Evolutionary conservation across 2,329 filamentous ascomycete genomes (phyloP).

Genomic region (Ophiostoma sp.): DNA sequence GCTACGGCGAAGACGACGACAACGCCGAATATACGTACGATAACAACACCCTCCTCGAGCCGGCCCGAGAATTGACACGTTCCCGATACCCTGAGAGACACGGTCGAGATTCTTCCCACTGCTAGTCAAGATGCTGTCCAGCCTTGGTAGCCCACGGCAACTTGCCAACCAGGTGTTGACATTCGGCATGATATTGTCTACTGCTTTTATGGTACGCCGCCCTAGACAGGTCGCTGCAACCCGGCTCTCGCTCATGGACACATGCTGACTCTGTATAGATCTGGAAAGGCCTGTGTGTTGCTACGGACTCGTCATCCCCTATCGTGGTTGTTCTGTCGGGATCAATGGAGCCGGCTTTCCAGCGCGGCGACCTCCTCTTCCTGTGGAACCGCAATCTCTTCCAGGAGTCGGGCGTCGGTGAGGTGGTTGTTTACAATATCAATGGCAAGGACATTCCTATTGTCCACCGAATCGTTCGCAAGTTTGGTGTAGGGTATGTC

Average conservation of each 20-base stretch:
- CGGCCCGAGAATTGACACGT: neutral
- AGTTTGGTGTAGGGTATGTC: constrained; percentile 55
- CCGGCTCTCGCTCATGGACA: neutral
- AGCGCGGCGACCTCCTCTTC: constrained; percentile 69
- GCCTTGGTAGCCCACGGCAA: constrained; percentile 71
- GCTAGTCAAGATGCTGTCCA: constrained; percentile 55
- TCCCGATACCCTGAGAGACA: neutral
- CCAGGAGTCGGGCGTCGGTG: constrained; percentile 48
- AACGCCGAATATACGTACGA: neutral
- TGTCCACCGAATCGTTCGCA: constrained; percentile 84
- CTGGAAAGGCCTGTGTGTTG: constrained; percentile 81
- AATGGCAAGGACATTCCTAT: constrained; percentile 95
- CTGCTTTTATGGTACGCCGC: constrained; percentile 71
- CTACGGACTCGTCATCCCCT: constrained; percentile 67
- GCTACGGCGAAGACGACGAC: neutral
- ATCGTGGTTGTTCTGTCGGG: constrained; percentile 80
- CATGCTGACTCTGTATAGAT: constrained; percentile 45
- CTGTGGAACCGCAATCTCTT: constrained; percentile 66
- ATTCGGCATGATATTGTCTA: constrained; percentile 83
- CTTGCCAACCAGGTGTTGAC: constrained; percentile 77
- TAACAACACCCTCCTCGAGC: neutral
- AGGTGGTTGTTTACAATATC: constrained; percentile 67
- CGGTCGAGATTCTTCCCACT: neutral
- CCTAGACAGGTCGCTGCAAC: neutral
- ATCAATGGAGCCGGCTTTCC: constrained; percentile 79